phyloP scores from a whole-genome alignment of 495 filamentous ascomycete genomes.

The Penicillium paradoxum region DNA sequence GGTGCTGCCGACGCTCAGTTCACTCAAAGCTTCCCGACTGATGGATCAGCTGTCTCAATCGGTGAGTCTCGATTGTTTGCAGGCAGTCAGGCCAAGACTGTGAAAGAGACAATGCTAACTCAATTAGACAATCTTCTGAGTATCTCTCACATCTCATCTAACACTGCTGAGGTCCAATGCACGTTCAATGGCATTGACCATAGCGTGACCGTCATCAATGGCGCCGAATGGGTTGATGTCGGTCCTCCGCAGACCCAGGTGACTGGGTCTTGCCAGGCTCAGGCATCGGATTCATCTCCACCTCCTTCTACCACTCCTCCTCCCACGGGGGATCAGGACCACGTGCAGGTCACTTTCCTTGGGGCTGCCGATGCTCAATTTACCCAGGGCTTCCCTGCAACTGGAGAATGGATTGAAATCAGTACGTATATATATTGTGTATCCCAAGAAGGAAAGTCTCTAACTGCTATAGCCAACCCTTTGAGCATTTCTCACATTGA shows the following conservation, averaged over 20 bases:
- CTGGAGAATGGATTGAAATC: conserved; percentile 2
- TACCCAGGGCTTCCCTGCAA: conserved; percentile 10
- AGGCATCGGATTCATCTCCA: neutral
- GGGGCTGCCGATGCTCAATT: conserved; percentile 19
- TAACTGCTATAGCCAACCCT: conserved; percentile 9
- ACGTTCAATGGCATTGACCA: conserved; percentile 25
- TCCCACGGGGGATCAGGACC: neutral
- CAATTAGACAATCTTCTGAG: conserved; percentile 21
- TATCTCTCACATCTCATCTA: conserved; percentile 16
- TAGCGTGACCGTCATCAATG: conserved; percentile 20
- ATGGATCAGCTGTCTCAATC: conserved; percentile 17
- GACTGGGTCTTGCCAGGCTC: conserved; percentile 25
- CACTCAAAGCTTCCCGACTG: conserved; percentile 21
- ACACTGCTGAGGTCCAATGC: conserved; percentile 8
- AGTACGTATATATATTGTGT: conserved; percentile 2
- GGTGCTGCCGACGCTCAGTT: conserved; percentile 25
- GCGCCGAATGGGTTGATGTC: conserved; percentile 20
- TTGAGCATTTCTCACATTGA: conserved; percentile 19
- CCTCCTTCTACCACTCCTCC: neutral
- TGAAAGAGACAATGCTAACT: neutral
- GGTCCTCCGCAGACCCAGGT: conserved; percentile 37
- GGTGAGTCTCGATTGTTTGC: conserved; percentile 8
- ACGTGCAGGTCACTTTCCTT: conserved; percentile 11
- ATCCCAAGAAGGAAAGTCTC: neutral
- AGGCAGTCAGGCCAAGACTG: neutral